These are phyloP conservation scores for Metschnikowia peoriensis DNA, from an alignment of 805 yeast species.

Conservation along the genomic window DNA sequence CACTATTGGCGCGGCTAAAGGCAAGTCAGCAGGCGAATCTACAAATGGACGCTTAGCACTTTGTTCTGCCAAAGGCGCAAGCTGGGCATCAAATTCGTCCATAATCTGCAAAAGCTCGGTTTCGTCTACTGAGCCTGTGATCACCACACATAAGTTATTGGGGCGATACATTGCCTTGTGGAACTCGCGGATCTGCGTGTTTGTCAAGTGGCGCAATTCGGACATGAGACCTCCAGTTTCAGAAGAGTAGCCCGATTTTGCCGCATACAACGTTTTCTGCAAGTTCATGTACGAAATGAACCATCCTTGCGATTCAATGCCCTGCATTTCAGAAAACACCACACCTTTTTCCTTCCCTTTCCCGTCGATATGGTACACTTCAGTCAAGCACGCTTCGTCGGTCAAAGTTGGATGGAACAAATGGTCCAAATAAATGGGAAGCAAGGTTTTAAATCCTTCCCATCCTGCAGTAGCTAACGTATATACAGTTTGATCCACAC, in stretches of 20 bases:
- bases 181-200: slow-evolving; percentile 71
- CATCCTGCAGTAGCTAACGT: slow-evolving; percentile 92
- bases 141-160: slow-evolving; percentile 76
- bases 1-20: slow-evolving; percentile 37
- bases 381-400: slow-evolving; percentile 88
- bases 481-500: slow-evolving; percentile 92
- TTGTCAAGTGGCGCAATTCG: slow-evolving; percentile 70
- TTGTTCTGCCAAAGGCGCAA: slow-evolving; percentile 42
- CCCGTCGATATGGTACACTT: slow-evolving; percentile 93
- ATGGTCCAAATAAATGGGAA: slow-evolving; percentile 91
- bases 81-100: slow-evolving; percentile 56
- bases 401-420: slow-evolving; percentile 79
- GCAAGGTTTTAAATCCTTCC: slow-evolving; percentile 82
- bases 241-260: slow-evolving; percentile 77
- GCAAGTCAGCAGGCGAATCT: slow-evolving; percentile 54
- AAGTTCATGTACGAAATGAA: slow-evolving; percentile 59
- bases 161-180: slow-evolving; percentile 75
- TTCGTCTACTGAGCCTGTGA: slow-evolving; percentile 85
- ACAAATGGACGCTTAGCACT: slow-evolving; percentile 67
- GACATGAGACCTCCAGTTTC: slow-evolving; percentile 92
- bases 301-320: slow-evolving; percentile 76
- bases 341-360: slow-evolving; percentile 92
- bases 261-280: slow-evolving; percentile 54
- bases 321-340: slow-evolving; percentile 96
- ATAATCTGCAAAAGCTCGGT: slow-evolving; percentile 62